Evolutionary conservation across 441 rosid genomes (phyloP).

Genomic region (Corymbia citriodora): DNA sequence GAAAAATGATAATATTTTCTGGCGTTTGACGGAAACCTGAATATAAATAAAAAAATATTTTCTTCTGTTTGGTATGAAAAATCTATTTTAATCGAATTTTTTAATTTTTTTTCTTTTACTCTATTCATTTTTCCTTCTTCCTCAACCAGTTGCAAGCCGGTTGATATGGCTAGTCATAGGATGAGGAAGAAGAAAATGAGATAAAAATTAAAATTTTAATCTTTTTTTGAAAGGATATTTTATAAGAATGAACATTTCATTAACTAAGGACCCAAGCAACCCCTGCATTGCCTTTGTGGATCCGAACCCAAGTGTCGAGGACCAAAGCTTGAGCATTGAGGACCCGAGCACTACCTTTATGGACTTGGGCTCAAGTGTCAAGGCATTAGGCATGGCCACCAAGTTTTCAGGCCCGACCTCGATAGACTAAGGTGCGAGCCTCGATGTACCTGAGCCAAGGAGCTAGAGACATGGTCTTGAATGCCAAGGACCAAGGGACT

Average conservation of each 20-base stretch:
- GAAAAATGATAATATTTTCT: not conserved
- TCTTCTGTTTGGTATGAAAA: not conserved
- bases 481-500: not conserved
- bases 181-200: not conserved
- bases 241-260: too few species aligned
- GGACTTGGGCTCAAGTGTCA: not conserved
- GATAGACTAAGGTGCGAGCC: not conserved
- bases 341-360: not conserved
- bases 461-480: not conserved
- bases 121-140: not conserved
- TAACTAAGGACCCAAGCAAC: not conserved
- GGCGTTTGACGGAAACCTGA: not conserved
- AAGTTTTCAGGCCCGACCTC: not conserved
- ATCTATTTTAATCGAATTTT: too few species aligned
- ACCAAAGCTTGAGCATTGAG: too few species aligned
- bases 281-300: not conserved
- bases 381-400: not conserved
- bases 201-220: too few species aligned
- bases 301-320: not conserved
- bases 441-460: not conserved
- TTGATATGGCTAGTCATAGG: too few species aligned
- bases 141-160: accelerated
- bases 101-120: too few species aligned
- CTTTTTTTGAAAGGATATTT: too few species aligned
- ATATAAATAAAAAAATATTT: too few species aligned